phyloP scores from a whole-genome alignment of 169 alveolate genomes.

The Ichthyophthirius multifiliis region DNA sequence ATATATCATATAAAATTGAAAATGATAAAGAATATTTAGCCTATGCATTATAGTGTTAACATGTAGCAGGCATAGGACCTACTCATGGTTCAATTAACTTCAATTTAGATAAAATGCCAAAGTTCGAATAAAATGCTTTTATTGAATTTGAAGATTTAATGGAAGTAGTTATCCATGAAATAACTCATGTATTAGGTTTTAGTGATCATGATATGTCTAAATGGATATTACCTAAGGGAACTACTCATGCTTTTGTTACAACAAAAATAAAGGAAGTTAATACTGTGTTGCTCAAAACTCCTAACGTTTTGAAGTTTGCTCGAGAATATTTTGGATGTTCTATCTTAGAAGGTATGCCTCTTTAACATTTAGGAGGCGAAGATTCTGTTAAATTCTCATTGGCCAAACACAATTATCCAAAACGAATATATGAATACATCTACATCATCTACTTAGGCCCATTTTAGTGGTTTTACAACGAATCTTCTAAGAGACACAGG shows the following conservation, averaged over 20 bases:
- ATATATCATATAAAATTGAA: too few species aligned
- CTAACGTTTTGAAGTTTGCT: slow-evolving; percentile 37
- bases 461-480: background rate
- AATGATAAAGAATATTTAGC: too few species aligned
- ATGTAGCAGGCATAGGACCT: too few species aligned
- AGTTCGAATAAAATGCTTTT: too few species aligned
- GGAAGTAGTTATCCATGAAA: background rate
- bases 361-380: slow-evolving; percentile 59
- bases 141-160: background rate
- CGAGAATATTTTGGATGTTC: slow-evolving; percentile 45
- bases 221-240: too few species aligned
- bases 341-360: slow-evolving; percentile 31
- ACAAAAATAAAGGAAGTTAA: background rate
- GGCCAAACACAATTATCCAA: slow-evolving; percentile 43
- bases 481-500: background rate
- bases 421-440: slow-evolving; percentile 58
- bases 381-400: slow-evolving; percentile 60
- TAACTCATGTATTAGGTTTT: background rate
- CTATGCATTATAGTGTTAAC: too few species aligned
- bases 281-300: slow-evolving; percentile 11
- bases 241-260: too few species aligned
- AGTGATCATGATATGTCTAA: background rate
- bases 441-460: background rate
- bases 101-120: too few species aligned
- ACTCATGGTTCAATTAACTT: too few species aligned